A percentile compares a stretch with the other conserved stretches of the same genome.
Evolutionary conservation across 2,329 filamentous ascomycete genomes (phyloP).

Genomic region (Xylaria sp.): DNA sequence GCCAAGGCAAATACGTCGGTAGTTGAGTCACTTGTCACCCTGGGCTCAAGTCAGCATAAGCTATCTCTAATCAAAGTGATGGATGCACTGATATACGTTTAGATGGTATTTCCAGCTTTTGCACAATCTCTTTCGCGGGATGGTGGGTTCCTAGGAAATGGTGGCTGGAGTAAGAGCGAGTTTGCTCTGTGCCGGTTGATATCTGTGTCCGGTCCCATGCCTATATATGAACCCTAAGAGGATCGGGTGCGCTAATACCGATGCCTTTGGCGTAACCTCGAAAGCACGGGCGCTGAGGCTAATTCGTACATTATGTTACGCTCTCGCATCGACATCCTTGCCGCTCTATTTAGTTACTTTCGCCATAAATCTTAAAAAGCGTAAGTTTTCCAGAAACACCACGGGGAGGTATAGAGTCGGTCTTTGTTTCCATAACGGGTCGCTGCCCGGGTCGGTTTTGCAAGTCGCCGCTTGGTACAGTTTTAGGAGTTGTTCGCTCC

Average conservation of each 20-base stretch:
- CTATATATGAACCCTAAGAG: not conserved
- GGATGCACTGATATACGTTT: not conserved
- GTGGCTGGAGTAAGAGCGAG: not conserved
- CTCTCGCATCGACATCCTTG: too few species aligned
- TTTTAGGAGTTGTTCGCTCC: too few species aligned
- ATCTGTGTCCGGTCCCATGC: not conserved
- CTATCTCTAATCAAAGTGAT: not conserved
- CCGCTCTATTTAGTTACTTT: too few species aligned
- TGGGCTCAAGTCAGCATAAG: not conserved
- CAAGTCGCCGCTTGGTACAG: too few species aligned
- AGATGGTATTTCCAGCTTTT: slow-evolving; percentile 3
- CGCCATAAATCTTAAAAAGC: too few species aligned
- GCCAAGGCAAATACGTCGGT: not conserved
- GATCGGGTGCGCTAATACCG: not conserved
- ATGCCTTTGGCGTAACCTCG: not conserved
- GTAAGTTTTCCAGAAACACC: too few species aligned
- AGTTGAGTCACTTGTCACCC: not conserved
- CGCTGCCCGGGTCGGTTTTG: too few species aligned
- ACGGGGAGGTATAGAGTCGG: too few species aligned
- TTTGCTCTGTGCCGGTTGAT: not conserved
- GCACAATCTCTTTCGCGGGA: not conserved
- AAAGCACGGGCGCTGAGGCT: not conserved
- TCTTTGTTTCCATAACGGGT: too few species aligned
- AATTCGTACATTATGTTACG: not conserved
- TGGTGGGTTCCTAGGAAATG: too few species aligned